Percentiles rank a stretch among this genome's conserved stretches.
phyloP scores from a whole-genome alignment of 768 basidiomycete genomes.

The Phanerodontia chrysosporium region DNA sequence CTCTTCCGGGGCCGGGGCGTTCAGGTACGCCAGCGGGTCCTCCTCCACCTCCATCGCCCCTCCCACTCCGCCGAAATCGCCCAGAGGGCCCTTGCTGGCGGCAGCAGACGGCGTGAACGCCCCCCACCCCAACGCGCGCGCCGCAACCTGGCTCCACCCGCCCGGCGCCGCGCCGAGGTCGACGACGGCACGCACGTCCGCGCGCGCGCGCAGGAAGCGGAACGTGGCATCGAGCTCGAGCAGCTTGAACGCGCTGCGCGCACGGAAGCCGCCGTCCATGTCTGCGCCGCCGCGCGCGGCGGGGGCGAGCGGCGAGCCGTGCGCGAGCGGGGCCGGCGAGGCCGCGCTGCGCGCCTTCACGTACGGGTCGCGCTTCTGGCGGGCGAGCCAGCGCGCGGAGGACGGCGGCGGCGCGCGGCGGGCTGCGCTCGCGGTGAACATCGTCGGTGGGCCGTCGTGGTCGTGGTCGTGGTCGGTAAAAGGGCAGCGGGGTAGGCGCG shows the following conservation, averaged over 20 bases:
- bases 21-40: constrained; percentile 1
- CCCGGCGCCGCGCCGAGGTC: constrained; percentile 93
- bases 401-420: constrained; percentile 30
- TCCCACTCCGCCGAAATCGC: too few species aligned
- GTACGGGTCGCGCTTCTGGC: constrained; percentile 70
- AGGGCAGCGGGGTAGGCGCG: too few species aligned
- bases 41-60: not conserved
- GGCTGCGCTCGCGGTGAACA: constrained; percentile 33
- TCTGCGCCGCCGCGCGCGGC: too few species aligned
- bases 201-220: constrained; percentile 43
- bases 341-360: constrained; percentile 64
- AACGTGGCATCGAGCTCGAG: constrained; percentile 66
- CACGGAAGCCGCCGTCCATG: too few species aligned
- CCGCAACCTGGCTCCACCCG: constrained; percentile 89
- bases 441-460: too few species aligned
- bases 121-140: constrained; percentile 54
- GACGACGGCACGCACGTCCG: constrained; percentile 60
- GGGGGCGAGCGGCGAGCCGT: too few species aligned
- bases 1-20: not conserved
- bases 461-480: too few species aligned
- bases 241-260: constrained; percentile 91
- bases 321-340: too few species aligned
- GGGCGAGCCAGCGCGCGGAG: constrained; percentile 58
- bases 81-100: too few species aligned
- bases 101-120: constrained; percentile 13